phyloP scores from a whole-genome alignment of 768 basidiomycete genomes.

The Panaeolus papilionaceus region DNA sequence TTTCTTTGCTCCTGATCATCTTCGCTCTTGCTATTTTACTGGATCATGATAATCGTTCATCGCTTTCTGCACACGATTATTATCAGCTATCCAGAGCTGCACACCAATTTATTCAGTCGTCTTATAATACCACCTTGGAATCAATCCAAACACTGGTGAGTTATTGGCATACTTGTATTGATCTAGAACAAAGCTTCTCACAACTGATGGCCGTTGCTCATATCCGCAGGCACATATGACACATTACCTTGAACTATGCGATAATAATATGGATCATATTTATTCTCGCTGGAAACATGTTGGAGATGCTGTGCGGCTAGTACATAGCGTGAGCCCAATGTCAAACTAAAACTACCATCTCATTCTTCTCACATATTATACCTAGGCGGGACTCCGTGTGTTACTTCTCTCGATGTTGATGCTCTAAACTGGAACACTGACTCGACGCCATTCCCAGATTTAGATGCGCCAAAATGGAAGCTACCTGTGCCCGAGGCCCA shows the following conservation, averaged over 20 bases:
- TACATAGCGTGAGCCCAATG: constrained; percentile 56
- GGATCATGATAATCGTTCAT: constrained; percentile 54
- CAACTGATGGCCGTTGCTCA: neutral
- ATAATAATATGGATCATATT: constrained; percentile 51
- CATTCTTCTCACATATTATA: constrained; percentile 8
- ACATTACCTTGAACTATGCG: constrained; percentile 63
- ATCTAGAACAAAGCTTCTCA: neutral
- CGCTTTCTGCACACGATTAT: constrained; percentile 62
- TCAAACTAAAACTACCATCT: constrained; percentile 17
- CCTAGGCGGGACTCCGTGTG: constrained; percentile 60
- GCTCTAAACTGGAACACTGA: neutral
- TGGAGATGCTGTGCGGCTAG: constrained; percentile 65
- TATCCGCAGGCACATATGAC: constrained; percentile 43
- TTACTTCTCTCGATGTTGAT: constrained; percentile 19
- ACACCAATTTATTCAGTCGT: constrained; percentile 52
- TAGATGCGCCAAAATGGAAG: constrained; percentile 66
- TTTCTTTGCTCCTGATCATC: constrained; percentile 68
- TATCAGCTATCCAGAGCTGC: constrained; percentile 63
- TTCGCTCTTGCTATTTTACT: constrained; percentile 73
- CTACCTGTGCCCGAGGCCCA: constrained; percentile 51
- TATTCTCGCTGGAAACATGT: constrained; percentile 60
- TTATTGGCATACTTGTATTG: neutral
- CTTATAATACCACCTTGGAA: constrained; percentile 55
- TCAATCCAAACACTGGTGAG: constrained; percentile 64
- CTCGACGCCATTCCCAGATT: constrained; percentile 44